These are phyloP conservation scores for Macrolepiota dolichaula DNA, from an alignment of 768 basidiomycete species.

Conservation along the genomic window DNA sequence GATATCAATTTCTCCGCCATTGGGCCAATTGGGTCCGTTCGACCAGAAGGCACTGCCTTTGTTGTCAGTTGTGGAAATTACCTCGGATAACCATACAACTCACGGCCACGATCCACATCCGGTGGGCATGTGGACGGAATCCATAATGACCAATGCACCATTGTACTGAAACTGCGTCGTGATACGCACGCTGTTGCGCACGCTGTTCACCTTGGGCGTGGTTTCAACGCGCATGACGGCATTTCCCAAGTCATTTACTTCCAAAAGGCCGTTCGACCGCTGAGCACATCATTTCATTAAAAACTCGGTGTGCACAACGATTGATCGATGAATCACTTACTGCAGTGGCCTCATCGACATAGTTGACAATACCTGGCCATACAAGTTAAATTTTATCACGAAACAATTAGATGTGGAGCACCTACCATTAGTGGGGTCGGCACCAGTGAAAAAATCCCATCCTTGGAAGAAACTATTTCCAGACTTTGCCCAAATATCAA, in stretches of 20 bases:
- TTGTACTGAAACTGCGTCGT: conserved; percentile 58
- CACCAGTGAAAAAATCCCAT: conserved; percentile 66
- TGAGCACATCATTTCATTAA: conserved; percentile 19
- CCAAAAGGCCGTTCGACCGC: conserved; percentile 56
- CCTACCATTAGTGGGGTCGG: conserved; percentile 76
- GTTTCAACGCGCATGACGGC: conserved; percentile 90
- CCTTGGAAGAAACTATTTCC: conserved; percentile 79
- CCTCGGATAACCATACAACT: conserved; percentile 20
- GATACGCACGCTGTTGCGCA: conserved; percentile 77
- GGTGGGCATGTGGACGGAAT: conserved; percentile 85
- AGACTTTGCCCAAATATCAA: conserved; percentile 30
- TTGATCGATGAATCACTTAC: conserved; percentile 33
- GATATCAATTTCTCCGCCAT: conserved; percentile 77
- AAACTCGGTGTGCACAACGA: background rate
- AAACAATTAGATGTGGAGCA: background rate
- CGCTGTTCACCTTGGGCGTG: conserved; percentile 64
- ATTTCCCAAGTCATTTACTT: conserved; percentile 68
- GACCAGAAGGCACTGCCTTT: conserved; percentile 43
- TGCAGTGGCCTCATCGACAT: conserved; percentile 58
- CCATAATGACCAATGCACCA: conserved; percentile 73
- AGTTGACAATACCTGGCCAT: conserved; percentile 48
- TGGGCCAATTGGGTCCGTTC: conserved; percentile 62
- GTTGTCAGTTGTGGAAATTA: background rate
- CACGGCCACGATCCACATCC: conserved; percentile 88
- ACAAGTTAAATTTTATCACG: background rate